Percentiles rank a stretch among this genome's conserved stretches.
Evolutionary conservation across 345 rosid genomes (phyloP).

Genomic region (Corchorus olitorius): DNA sequence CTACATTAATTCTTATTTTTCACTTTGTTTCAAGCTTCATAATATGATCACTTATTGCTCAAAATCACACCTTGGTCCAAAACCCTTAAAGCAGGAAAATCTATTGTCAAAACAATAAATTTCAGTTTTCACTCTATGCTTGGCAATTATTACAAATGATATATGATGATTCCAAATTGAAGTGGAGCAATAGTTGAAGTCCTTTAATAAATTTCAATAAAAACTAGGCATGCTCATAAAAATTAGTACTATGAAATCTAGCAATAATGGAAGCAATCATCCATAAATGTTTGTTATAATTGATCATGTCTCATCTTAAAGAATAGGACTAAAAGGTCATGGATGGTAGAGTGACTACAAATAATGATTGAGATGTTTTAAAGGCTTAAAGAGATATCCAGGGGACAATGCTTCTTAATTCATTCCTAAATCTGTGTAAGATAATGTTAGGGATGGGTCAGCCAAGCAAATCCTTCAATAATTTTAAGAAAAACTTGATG

Average conservation of each 20-base stretch:
- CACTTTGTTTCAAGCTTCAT: not conserved
- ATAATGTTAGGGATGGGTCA: conserved; percentile 22
- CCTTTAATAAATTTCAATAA: not conserved
- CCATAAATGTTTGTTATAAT: not conserved
- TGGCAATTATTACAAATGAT: not conserved
- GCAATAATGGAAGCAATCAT: conserved; percentile 14
- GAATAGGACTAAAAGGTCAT: conserved; percentile 5
- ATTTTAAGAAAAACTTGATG: not conserved
- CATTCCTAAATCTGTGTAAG: conserved; percentile 11
- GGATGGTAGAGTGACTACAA: not conserved
- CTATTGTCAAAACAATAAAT: not conserved
- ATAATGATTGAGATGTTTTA: conserved; percentile 20
- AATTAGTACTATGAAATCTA: not conserved
- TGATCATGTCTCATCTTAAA: not conserved
- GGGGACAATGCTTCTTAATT: not conserved
- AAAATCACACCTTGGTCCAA: not conserved
- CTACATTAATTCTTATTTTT: not conserved
- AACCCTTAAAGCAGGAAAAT: not conserved
- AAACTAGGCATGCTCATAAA: not conserved
- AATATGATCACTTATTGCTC: not conserved
- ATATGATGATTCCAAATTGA: not conserved
- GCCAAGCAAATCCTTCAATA: conserved; percentile 20
- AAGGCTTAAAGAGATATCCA: not conserved
- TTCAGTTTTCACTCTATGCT: conserved; percentile 1
- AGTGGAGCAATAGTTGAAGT: not conserved